Percentiles rank a stretch among this genome's conserved stretches.
Conservation (phyloP, 2,329 filamentous ascomycete species). For the Eurotiales sp. region DNA sequence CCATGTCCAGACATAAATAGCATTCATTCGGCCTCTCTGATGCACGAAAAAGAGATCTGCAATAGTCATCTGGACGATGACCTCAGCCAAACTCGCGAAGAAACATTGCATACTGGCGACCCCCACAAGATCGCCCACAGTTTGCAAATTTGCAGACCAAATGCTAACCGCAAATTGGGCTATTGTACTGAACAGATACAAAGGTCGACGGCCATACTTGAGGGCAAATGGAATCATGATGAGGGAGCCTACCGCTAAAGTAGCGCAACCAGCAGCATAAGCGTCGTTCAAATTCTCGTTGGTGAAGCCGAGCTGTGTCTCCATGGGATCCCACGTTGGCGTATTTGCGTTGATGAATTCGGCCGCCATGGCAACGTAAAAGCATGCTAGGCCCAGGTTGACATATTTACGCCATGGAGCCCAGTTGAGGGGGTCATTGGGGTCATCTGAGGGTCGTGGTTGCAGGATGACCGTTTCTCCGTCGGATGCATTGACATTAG, state of each 20-base stretch:
- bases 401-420: constrained; percentile 31
- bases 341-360: constrained; percentile 30
- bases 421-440: constrained; percentile 41
- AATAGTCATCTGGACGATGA: background rate
- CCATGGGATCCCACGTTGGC: constrained; percentile 39
- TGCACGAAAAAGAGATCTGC: constrained; percentile 49
- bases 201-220: constrained; percentile 45
- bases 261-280: constrained; percentile 43
- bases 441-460: constrained; percentile 29
- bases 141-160: background rate
- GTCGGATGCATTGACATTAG: background rate
- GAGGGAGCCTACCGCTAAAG: constrained; percentile 40
- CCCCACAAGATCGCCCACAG: constrained; percentile 49
- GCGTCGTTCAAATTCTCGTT: constrained; percentile 42
- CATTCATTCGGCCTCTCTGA: constrained; percentile 47
- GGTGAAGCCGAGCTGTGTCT: constrained; percentile 42
- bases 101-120: no score
- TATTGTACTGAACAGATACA: constrained; percentile 32
- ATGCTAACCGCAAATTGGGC: no score
- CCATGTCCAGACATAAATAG: no score
- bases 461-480: constrained; percentile 22
- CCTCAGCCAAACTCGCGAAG: no score
- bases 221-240: constrained; percentile 45
- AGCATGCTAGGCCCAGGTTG: constrained; percentile 36
- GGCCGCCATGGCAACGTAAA: constrained; percentile 40